phyloP scores from a whole-genome alignment of 2,329 filamentous ascomycete genomes.

The Paecilomyces niveus region DNA sequence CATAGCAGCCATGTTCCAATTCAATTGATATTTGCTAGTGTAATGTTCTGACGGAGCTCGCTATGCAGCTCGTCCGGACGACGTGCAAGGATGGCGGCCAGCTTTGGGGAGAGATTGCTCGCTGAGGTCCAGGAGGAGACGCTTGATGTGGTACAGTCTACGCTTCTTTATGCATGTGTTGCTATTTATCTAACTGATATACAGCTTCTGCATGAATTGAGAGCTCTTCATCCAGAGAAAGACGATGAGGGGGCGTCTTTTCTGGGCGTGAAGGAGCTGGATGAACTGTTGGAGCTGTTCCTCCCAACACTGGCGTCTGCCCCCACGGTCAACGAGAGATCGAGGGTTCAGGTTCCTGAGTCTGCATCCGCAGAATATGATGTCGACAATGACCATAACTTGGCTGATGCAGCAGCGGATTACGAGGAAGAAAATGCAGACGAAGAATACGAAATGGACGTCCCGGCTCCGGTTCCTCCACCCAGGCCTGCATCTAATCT shows the following conservation, averaged over 20 bases:
- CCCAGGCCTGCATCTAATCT: neutral
- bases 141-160: conserved; percentile 43
- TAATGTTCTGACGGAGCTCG: neutral
- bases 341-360: neutral
- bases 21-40: neutral
- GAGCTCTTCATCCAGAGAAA: conserved; percentile 16
- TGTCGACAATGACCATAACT: neutral
- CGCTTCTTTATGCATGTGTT: conserved; percentile 1
- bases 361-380: neutral
- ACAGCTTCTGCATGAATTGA: conserved; percentile 24
- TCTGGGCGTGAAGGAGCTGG: conserved; percentile 42
- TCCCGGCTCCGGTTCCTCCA: neutral
- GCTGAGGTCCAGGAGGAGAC: conserved; percentile 43
- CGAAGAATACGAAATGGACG: neutral
- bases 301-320: conserved; percentile 14
- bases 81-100: conserved; percentile 20
- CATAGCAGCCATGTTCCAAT: conserved; percentile 10
- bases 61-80: neutral
- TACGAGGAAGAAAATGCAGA: neutral
- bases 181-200: conserved; percentile 1
- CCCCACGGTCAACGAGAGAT: neutral
- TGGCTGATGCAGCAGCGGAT: neutral
- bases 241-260: conserved; percentile 6
- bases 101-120: conserved; percentile 48
- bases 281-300: conserved; percentile 36